These are phyloP conservation scores for Epichloe sylvatica DNA, from an alignment of 2,329 filamentous ascomycete genomes.

Conservation along the genomic window DNA sequence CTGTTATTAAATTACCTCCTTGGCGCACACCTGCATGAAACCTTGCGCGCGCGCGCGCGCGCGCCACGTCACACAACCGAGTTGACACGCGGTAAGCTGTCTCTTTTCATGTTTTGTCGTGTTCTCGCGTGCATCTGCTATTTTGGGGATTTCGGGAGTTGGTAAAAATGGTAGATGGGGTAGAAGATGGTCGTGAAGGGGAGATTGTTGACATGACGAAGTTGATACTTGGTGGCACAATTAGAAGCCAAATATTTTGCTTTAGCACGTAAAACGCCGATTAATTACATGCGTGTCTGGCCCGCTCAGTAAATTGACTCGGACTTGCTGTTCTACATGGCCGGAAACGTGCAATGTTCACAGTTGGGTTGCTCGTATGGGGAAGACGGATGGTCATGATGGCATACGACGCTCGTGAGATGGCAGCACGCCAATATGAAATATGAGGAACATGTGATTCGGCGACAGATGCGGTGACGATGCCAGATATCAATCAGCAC, in stretches of 20 bases:
- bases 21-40: slow-evolving; percentile 20
- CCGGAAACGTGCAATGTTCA: no score
- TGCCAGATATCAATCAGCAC: no score
- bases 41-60: background rate
- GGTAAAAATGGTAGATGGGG: slow-evolving; percentile 19
- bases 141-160: slow-evolving; percentile 20
- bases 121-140: slow-evolving; percentile 11
- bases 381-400: no score
- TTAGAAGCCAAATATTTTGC: slow-evolving; percentile 2
- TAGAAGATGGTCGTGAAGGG: slow-evolving; percentile 4
- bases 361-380: no score
- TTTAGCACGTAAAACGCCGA: background rate
- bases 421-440: no score
- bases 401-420: no score
- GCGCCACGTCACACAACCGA: slow-evolving; percentile 3
- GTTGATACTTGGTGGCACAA: slow-evolving; percentile 4
- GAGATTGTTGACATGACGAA: slow-evolving; percentile 1
- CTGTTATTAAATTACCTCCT: slow-evolving; percentile 35
- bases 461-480: no score
- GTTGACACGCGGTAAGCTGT: background rate
- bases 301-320: background rate
- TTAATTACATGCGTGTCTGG: background rate
- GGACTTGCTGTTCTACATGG: no score
- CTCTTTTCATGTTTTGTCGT: slow-evolving; percentile 6
- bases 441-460: no score